Evolutionary conservation across 441 rosid species (phyloP).

Genomic region (Populus hybrid): DNA sequence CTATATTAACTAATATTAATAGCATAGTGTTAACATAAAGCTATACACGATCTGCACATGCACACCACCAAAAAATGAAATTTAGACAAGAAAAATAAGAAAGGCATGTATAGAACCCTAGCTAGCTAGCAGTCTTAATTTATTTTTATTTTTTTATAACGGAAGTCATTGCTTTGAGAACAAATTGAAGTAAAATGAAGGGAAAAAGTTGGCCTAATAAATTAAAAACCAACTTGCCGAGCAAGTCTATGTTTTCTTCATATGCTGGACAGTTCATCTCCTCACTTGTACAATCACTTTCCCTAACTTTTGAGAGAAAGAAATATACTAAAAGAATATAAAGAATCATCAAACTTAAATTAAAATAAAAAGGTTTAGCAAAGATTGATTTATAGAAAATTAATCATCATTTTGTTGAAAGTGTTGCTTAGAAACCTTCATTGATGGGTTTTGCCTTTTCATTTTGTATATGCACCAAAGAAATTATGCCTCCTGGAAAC

Average conservation of each 20-base stretch:
- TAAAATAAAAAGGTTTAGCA: background rate
- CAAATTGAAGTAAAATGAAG: background rate
- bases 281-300: constrained; percentile 15
- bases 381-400: background rate
- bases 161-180: background rate
- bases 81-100: background rate
- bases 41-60: background rate
- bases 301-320: constrained; percentile 12
- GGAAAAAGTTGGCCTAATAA: background rate
- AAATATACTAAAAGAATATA: background rate
- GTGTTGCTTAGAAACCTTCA: constrained; percentile 1
- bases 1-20: background rate
- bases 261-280: constrained; percentile 35
- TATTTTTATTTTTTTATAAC: no score
- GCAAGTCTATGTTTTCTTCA: background rate
- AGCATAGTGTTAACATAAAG: background rate
- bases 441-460: background rate
- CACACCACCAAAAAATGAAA: background rate
- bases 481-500: background rate
- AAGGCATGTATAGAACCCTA: background rate
- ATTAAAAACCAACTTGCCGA: background rate
- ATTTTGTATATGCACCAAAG: background rate
- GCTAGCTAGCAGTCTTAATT: background rate
- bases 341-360: background rate
- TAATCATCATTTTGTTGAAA: background rate